Percentiles rank a stretch among this genome's conserved stretches.
phyloP scores from a whole-genome alignment of 257 asterid species.

The Solanum clarkiae region DNA sequence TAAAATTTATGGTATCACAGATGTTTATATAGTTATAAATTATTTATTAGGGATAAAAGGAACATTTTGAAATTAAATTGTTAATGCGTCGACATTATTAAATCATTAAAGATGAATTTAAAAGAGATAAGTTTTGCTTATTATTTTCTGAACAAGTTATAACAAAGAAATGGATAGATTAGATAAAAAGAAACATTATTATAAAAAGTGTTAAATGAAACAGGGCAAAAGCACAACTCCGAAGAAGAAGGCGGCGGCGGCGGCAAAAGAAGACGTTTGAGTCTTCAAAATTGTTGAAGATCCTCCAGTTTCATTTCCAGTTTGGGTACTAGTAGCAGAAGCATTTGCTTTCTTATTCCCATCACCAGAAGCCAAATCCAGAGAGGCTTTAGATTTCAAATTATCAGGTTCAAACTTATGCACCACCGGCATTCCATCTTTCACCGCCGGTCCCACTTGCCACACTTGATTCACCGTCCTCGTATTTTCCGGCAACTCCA shows the following conservation, averaged over 20 bases:
- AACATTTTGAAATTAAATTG: no score
- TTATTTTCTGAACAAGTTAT: not conserved
- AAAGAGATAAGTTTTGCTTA: not conserved
- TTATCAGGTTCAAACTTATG: conserved; percentile 38
- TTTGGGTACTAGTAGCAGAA: not conserved
- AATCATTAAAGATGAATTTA: not conserved
- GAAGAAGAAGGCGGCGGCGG: not conserved
- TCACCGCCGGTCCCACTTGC: conserved; percentile 60
- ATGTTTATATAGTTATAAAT: no score
- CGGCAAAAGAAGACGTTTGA: not conserved
- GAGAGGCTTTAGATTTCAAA: conserved; percentile 26
- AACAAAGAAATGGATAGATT: not conserved
- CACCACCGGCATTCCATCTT: conserved; percentile 33
- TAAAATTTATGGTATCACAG: no score
- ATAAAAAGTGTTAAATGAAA: not conserved
- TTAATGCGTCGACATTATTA: not conserved
- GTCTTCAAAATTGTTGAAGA: not conserved
- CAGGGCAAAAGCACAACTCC: not conserved
- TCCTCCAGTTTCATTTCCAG: not conserved
- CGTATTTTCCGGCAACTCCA: conserved; percentile 28
- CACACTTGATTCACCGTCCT: conserved; percentile 46
- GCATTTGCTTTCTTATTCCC: not conserved
- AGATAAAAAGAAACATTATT: not conserved
- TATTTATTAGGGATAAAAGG: no score
- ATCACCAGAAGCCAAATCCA: conserved; percentile 14